Percentiles rank a stretch among this genome's conserved stretches.
These are phyloP conservation scores for Xylariaceae sp. DNA, from an alignment of 2,329 filamentous ascomycete species.

Conservation along the genomic window DNA sequence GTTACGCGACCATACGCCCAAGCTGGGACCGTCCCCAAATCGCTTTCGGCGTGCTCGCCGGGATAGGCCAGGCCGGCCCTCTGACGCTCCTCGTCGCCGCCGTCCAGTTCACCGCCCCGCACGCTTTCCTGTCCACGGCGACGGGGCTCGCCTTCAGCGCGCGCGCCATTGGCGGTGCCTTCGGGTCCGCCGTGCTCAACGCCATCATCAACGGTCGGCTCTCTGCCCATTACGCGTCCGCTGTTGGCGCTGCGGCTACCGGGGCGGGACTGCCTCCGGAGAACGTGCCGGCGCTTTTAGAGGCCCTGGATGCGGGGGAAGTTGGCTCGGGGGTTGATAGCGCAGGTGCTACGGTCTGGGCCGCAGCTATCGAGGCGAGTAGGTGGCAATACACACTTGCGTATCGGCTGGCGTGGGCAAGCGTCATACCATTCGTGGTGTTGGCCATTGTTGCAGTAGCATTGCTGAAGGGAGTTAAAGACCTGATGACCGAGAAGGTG, in stretches of 20 bases:
- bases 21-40: slow-evolving; percentile 41
- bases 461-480: slow-evolving; percentile 42
- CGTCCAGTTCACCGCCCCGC: slow-evolving; percentile 49
- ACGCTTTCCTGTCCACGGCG: slow-evolving; percentile 47
- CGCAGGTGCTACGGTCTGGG: slow-evolving; percentile 33
- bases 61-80: slow-evolving; percentile 45
- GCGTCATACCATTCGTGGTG: slow-evolving; percentile 48
- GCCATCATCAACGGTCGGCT: slow-evolving; percentile 48
- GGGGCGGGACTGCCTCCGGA: slow-evolving; percentile 36
- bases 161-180: slow-evolving; percentile 48
- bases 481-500: slow-evolving; percentile 50
- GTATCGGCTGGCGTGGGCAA: slow-evolving; percentile 46
- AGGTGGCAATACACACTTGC: slow-evolving; percentile 41
- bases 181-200: slow-evolving; percentile 47
- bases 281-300: slow-evolving; percentile 33
- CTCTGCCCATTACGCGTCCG: slow-evolving; percentile 32
- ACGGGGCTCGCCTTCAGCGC: slow-evolving; percentile 50
- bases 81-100: slow-evolving; percentile 45
- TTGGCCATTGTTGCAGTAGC: slow-evolving; percentile 40
- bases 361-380: slow-evolving; percentile 35
- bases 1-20: slow-evolving; percentile 41
- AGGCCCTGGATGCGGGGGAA: slow-evolving; percentile 33
- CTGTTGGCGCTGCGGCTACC: slow-evolving; percentile 37
- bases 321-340: slow-evolving; percentile 23
- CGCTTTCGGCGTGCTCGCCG: slow-evolving; percentile 42